Base-by-base conservation (phyloP, 1,284 basidiomycete genomes). In the Chondrostereum purpureum region DNA sequence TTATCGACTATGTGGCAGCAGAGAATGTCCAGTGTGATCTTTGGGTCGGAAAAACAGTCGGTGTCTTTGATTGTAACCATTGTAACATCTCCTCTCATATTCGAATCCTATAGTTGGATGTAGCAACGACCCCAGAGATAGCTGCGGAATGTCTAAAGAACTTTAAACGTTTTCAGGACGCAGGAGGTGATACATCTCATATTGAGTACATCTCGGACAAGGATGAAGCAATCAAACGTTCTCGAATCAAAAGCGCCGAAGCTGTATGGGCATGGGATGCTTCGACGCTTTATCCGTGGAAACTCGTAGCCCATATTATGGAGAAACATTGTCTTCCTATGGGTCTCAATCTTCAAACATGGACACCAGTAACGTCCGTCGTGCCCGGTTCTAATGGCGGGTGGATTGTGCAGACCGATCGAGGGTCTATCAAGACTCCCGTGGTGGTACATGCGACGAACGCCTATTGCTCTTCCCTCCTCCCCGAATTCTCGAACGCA, bases 401-500 rank as follows among this genome's bases (percentile, higher is more conserved):
- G 5, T 61, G 58, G 58, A 38, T 33, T 3, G 41, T 62, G 5
- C 39, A 55, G 19, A 64, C 63, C 1, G 52, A 56, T 18, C 51
- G 62, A 3, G 62, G 63, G 8, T 42, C 20, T 16, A 33, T 64
- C 11, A 23, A 34, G 14, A 55, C 61, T 1, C 40, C 41, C 8
- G 59, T 60, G 39, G 58, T 70, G n/a, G 55, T 68, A 3, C 66
- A 65, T 46, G 63, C 65, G 4, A 68, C 67, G 13, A 70, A 70
- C 50, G 67, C 58, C n/a, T 69, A 66, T 45, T 65, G 61, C 5
- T 61, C 65, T 34, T 57, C 56, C 23, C 54, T 61, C 19, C 50
- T 61, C 11, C 59, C 59, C 2, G 58, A 61, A 42, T 58, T 60
- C 8, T 31, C 27, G 8, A 31, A 31, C 27, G 27, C n/a, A 8